phyloP scores from a whole-genome alignment of 1,139 yeast genomes.

The Debaryomyces fabryi region DNA sequence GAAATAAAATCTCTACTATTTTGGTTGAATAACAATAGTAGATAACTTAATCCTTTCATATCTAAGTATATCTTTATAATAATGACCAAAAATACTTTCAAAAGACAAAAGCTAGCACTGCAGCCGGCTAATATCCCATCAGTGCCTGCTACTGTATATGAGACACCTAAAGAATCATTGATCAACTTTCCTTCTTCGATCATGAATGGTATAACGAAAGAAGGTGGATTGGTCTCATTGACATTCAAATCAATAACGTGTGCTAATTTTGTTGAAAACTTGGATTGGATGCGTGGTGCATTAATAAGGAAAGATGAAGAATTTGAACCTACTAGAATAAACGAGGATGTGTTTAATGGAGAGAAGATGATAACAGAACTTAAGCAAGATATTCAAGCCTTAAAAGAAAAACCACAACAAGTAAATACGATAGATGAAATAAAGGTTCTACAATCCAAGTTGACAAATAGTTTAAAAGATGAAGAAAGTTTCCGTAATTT shows the following conservation, averaged over 20 bases:
- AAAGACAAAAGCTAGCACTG: slow-evolving; percentile 16
- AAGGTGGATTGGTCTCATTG: slow-evolving; percentile 48
- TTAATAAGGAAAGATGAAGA: slow-evolving; percentile 16
- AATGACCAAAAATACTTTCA: slow-evolving; percentile 11
- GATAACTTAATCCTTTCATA: neutral
- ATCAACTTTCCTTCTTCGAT: slow-evolving; percentile 44
- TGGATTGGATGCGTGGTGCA: slow-evolving; percentile 34
- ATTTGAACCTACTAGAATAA: slow-evolving; percentile 23
- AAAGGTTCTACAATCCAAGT: slow-evolving; percentile 6
- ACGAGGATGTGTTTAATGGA: slow-evolving; percentile 23
- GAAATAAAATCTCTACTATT: neutral
- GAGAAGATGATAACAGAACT: slow-evolving; percentile 19
- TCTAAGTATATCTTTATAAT: neutral
- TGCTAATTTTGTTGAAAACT: slow-evolving; percentile 40
- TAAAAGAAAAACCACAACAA: slow-evolving; percentile 11
- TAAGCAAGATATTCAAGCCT: slow-evolving; percentile 21
- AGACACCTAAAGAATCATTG: slow-evolving; percentile 36
- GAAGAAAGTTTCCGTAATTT: slow-evolving; percentile 13
- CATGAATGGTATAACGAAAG: slow-evolving; percentile 45
- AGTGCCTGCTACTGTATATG: slow-evolving; percentile 33
- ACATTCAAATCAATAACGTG: slow-evolving; percentile 48
- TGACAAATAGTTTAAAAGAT: slow-evolving; percentile 11
- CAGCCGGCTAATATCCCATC: slow-evolving; percentile 1
- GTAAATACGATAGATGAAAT: slow-evolving; percentile 2
- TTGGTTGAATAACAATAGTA: neutral